Evolutionary conservation across 352 stramenopile species (phyloP).

Genomic region (Pythium brassicae): DNA sequence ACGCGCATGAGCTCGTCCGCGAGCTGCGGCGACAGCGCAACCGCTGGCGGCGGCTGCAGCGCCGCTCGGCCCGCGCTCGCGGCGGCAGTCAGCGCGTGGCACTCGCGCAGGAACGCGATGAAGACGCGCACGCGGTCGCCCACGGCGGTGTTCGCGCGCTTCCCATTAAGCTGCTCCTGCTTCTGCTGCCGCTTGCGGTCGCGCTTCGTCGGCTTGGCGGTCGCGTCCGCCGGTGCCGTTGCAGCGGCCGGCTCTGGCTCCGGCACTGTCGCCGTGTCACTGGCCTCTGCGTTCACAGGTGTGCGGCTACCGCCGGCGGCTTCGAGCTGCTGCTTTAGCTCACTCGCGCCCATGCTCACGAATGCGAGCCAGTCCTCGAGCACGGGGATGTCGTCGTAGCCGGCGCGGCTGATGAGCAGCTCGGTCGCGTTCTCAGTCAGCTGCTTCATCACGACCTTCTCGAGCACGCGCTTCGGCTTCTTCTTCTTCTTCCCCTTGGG

Average conservation of each 20-base stretch:
- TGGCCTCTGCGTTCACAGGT: background rate
- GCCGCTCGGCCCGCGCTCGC: background rate
- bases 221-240: background rate
- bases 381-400: slow-evolving; percentile 21
- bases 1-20: slow-evolving; percentile 32
- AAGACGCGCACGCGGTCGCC: slow-evolving; percentile 46
- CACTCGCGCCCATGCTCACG: slow-evolving; percentile 9
- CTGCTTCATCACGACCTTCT: slow-evolving; percentile 41
- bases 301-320: background rate
- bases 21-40: slow-evolving; percentile 3
- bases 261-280: background rate
- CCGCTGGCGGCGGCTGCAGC: background rate
- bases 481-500: slow-evolving; percentile 14
- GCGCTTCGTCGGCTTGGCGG: slow-evolving; percentile 9
- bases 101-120: slow-evolving; percentile 39
- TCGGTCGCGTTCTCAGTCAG: slow-evolving; percentile 67
- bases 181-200: slow-evolving; percentile 22
- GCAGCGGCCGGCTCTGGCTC: background rate
- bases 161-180: slow-evolving; percentile 4
- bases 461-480: slow-evolving; percentile 22
- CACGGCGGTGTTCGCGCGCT: slow-evolving; percentile 3
- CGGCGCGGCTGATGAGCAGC: slow-evolving; percentile 48
- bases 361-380: slow-evolving; percentile 46
- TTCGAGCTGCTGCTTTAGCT: slow-evolving; percentile 11
- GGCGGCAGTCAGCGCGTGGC: slow-evolving; percentile 6